Evolutionary conservation across 192 early-diverging fungal species (phyloP).

Genomic region (Linnemannia exigua): DNA sequence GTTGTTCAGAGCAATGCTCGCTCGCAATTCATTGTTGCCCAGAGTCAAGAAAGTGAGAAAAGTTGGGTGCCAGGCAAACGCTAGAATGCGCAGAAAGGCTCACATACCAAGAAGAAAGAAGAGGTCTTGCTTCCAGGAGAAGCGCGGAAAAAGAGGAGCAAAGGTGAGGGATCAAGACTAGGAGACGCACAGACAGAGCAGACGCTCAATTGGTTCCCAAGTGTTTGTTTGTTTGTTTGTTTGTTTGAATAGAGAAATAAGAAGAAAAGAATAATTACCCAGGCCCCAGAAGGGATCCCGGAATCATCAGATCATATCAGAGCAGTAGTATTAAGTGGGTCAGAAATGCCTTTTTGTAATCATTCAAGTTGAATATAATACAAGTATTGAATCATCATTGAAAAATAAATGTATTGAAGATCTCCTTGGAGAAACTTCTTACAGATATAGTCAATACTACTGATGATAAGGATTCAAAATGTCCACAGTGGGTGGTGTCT

Average conservation of each 20-base stretch:
- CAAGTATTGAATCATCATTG: constrained; percentile 18
- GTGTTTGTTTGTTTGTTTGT: neutral
- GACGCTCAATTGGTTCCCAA: neutral
- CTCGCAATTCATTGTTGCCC: no score
- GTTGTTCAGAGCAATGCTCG: no score
- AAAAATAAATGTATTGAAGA: constrained; percentile 13
- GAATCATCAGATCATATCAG: neutral
- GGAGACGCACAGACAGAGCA: neutral
- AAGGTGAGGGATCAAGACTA: neutral
- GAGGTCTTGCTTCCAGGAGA: no score
- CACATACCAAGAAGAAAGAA: no score
- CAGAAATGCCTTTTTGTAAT: constrained; percentile 15
- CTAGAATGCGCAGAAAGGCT: no score
- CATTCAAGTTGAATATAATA: constrained; percentile 22
- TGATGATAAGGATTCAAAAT: neutral
- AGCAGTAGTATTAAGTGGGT: neutral
- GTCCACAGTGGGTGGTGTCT: neutral
- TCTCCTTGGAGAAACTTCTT: neutral
- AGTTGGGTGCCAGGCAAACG: no score
- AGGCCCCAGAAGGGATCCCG: neutral
- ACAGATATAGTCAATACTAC: constrained; percentile 17
- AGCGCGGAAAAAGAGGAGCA: no score
- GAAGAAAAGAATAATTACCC: neutral
- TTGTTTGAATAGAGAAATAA: neutral
- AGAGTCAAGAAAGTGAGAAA: no score